These are phyloP conservation scores for Anisogramma anomala DNA, from an alignment of 2,329 filamentous ascomycete genomes.

Conservation along the genomic window DNA sequence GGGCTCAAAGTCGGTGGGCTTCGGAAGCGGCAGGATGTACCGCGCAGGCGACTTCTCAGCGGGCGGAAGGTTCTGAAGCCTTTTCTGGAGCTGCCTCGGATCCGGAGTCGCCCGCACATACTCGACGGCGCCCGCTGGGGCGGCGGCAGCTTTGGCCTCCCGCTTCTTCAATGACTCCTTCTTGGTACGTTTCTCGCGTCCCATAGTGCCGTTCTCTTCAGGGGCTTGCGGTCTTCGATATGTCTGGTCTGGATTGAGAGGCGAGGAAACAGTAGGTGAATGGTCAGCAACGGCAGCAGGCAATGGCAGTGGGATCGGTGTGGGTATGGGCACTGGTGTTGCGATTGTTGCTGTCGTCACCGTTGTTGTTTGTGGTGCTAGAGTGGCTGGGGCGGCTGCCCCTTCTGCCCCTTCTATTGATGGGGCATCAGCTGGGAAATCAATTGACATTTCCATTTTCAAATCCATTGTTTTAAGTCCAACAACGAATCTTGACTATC, in stretches of 20 bases:
- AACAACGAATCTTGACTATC: too few species aligned
- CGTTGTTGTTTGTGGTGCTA: background rate
- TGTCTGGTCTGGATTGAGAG: constrained; percentile 56
- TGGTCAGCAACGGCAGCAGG: constrained; percentile 39
- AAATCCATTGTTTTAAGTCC: too few species aligned
- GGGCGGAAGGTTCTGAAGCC: constrained; percentile 22
- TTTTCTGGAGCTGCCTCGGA: constrained; percentile 32
- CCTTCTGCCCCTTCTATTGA: background rate
- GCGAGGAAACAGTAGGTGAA: constrained; percentile 59
- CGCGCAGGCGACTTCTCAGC: constrained; percentile 42
- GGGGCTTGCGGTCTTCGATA: constrained; percentile 20
- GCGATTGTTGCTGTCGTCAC: background rate
- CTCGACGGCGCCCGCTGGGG: constrained; percentile 26
- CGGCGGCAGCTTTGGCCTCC: constrained; percentile 43
- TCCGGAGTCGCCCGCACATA: constrained; percentile 47
- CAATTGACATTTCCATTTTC: too few species aligned
- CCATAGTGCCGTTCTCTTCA: constrained; percentile 27
- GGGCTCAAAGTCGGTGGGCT: constrained; percentile 48
- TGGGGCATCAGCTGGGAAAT: too few species aligned
- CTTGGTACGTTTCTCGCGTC: constrained; percentile 45
- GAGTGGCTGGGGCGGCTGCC: background rate
- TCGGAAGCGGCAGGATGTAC: constrained; percentile 54
- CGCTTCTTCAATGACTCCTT: constrained; percentile 60
- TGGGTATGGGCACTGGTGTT: constrained; percentile 16
- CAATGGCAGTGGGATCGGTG: constrained; percentile 18